phyloP scores from a whole-genome alignment of 2,329 filamentous ascomycete species.

The Monascus ruber region DNA sequence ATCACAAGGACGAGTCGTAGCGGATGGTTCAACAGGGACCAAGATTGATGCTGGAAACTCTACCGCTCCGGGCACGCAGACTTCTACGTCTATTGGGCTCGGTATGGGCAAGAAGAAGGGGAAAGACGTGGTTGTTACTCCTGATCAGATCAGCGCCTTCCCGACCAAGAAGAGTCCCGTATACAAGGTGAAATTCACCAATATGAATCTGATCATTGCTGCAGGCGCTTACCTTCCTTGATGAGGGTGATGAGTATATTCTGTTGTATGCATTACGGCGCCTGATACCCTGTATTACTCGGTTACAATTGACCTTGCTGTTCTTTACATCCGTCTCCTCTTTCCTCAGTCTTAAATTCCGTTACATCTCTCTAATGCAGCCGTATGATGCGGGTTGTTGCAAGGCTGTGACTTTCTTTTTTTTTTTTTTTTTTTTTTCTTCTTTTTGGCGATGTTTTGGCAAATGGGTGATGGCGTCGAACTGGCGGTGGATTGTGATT shows the following conservation, averaged over 20 bases:
- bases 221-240: slow-evolving; percentile 57
- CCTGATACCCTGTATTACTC: slow-evolving; percentile 9
- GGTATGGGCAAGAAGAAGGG: slow-evolving; percentile 54
- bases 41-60: slow-evolving; percentile 44
- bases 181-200: slow-evolving; percentile 83
- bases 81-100: slow-evolving; percentile 35
- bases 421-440: too few relatives aligned
- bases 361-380: too few relatives aligned
- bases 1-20: slow-evolving; percentile 43
- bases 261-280: slow-evolving; percentile 5
- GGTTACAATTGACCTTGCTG: neutral
- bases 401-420: too few relatives aligned
- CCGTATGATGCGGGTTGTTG: too few relatives aligned
- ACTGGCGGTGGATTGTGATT: too few relatives aligned
- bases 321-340: neutral
- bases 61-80: slow-evolving; percentile 29
- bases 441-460: too few relatives aligned
- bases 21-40: slow-evolving; percentile 36
- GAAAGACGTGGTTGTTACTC: slow-evolving; percentile 81
- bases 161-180: slow-evolving; percentile 94
- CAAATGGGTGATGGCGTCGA: too few relatives aligned
- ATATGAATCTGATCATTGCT: slow-evolving; percentile 88
- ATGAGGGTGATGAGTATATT: slow-evolving; percentile 6
- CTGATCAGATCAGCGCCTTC: slow-evolving; percentile 90
- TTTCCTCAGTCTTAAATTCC: too few relatives aligned